Evolutionary conservation across 2,329 filamentous ascomycete species (phyloP).

Genomic region (Colletotrichum cuscutae): DNA sequence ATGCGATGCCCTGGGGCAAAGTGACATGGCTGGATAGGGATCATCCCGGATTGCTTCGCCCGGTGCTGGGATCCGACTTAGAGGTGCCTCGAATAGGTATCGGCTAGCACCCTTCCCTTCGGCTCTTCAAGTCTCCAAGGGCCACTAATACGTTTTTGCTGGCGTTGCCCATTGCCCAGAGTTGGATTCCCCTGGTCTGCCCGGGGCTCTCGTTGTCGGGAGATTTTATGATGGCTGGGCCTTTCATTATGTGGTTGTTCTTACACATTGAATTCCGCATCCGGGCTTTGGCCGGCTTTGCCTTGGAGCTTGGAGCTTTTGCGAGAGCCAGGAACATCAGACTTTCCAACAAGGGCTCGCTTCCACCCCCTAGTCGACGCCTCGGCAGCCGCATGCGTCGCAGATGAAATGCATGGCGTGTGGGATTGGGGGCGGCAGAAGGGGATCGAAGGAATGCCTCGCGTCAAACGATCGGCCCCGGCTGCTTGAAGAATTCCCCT

Average conservation of each 20-base stretch:
- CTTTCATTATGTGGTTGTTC: neutral
- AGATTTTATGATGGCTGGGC: neutral
- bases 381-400: slow-evolving; percentile 1
- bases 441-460: neutral
- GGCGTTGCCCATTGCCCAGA: neutral
- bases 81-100: neutral
- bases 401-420: neutral
- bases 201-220: neutral
- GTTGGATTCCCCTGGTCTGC: neutral
- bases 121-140: slow-evolving; percentile 10
- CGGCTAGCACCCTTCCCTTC: neutral
- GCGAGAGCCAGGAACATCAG: neutral
- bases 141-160: neutral
- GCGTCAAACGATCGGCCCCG: neutral
- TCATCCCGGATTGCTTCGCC: slow-evolving; percentile 7
- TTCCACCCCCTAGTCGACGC: neutral
- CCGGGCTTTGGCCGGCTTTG: neutral
- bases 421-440: neutral
- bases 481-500: neutral
- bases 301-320: neutral
- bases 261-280: slow-evolving; percentile 11
- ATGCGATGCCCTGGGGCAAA: neutral
- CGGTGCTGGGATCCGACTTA: neutral
- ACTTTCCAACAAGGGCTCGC: neutral
- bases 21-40: slow-evolving; percentile 8